Evolutionary conservation across 495 filamentous ascomycete genomes (phyloP).

Genomic region (Halenospora varia): DNA sequence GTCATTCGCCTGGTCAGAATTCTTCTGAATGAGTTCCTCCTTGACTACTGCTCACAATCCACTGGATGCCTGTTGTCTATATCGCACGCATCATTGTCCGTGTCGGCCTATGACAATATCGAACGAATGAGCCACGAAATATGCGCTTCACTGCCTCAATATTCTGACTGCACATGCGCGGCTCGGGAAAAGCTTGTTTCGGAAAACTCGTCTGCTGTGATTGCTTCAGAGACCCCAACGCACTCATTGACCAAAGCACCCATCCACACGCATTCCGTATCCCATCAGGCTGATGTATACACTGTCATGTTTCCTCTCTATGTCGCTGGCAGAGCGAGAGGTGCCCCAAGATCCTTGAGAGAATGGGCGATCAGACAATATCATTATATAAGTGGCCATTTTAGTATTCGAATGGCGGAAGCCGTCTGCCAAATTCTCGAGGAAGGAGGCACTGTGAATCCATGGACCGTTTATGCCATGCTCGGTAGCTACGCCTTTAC

Average conservation of each 20-base stretch:
- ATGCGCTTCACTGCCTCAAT: too few species aligned
- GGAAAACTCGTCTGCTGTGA: too few species aligned
- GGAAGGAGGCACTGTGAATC: constrained; percentile 1
- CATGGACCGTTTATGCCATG: constrained; percentile 32
- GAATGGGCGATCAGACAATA: constrained; percentile 28
- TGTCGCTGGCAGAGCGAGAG: constrained; percentile 21
- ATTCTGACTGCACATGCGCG: too few species aligned
- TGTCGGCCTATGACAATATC: too few species aligned
- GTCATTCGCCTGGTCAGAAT: constrained; percentile 26
- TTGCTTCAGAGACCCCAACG: too few species aligned
- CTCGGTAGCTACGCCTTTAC: constrained; percentile 34
- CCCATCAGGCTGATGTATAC: constrained; percentile 23
- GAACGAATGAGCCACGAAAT: too few species aligned
- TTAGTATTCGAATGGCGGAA: constrained; percentile 26
- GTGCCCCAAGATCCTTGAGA: constrained; percentile 7
- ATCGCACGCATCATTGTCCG: too few species aligned
- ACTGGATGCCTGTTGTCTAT: too few species aligned
- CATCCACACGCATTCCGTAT: constrained; percentile 4
- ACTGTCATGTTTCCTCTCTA: constrained; percentile 31
- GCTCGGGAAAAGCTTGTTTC: too few species aligned
- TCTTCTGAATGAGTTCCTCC: constrained; percentile 25
- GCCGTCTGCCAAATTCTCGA: constrained; percentile 25
- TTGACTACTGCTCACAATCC: neutral
- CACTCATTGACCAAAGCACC: too few species aligned
- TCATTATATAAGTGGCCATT: constrained; percentile 23